Evolutionary conservation across 2,329 filamentous ascomycete species (phyloP), one percentile per base, ranked within the genome.

Genomic region (Colletotrichum paranaense): DNA sequence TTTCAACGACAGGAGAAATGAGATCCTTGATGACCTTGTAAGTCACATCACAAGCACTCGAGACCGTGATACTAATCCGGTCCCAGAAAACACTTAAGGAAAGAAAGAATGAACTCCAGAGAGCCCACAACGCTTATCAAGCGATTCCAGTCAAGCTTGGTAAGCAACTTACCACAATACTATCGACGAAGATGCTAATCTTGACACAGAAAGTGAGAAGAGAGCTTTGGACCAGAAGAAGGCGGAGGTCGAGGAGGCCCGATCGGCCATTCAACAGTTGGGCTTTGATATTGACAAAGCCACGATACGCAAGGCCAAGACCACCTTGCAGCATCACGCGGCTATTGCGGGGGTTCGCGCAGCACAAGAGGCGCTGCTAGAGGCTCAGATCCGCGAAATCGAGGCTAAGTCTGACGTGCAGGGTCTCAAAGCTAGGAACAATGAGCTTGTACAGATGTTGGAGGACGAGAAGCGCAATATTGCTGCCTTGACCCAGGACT

Each of bases 391-490:
- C 57, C 87, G 91, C 74, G 84, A 89, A 0, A 89, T 97, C 35
- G 97, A 99, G 84, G 95, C 95, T 1, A 82, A 87, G n/a, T 98
- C 95, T 0, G 97, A 99, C 78, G 82, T 93, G 3, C 87, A 90
- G 57, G 89, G 89, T 6, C 86, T 98, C n/a, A 89, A 90, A 77
- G 84, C 85, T 19, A 91, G 92, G 71, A 94, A 95, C 76, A 77
- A 81, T 9, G 86, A 90, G 60, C 90, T 95, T 71, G 86, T 88
- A 67, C 79, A 85, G 55, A 81, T 83, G 56, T 84, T 93, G 4
- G 85, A 88, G 26, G 79, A 82, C 11, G 87, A 85, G 76, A 83
- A 84, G 73, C 75, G 77, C 7, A 84, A 84, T 30, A 79, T 89
- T 8, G 67, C 76, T 8, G 74, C 81, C 28, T 81, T 86, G 5